Conservation (phyloP, 2,329 filamentous ascomycete genomes). For the Claviceps monticola region DNA sequence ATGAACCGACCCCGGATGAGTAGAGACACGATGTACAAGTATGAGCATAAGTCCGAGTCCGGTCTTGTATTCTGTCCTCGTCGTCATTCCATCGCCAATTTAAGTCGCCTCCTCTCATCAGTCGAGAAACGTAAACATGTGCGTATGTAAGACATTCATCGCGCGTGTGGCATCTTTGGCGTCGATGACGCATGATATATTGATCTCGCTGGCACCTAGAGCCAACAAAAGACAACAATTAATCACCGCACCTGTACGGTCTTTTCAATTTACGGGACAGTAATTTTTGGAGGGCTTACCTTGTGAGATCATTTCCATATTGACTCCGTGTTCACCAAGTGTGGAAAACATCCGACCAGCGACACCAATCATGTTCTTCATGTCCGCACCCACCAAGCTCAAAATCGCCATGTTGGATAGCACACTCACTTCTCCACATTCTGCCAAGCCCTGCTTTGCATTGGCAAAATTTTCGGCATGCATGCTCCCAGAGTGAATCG, state of each 20-base stretch:
- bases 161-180: slow-evolving; percentile 81
- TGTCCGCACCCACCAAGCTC: slow-evolving; percentile 83
- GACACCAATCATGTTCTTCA: slow-evolving; percentile 96
- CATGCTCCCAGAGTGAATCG: slow-evolving; percentile 68
- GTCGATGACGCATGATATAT: slow-evolving; percentile 95
- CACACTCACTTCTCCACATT: slow-evolving; percentile 82
- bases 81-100: neutral
- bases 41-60: neutral
- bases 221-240: neutral
- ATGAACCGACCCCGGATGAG: neutral
- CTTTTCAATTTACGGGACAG: no score
- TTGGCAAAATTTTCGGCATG: slow-evolving; percentile 48
- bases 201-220: slow-evolving; percentile 90
- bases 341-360: slow-evolving; percentile 91
- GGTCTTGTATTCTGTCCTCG: neutral
- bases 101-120: slow-evolving; percentile 18
- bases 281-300: slow-evolving; percentile 37
- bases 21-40: neutral
- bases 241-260: neutral
- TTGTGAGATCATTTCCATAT: slow-evolving; percentile 99
- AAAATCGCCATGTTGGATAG: slow-evolving; percentile 89
- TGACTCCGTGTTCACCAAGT: slow-evolving; percentile 82
- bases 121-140: slow-evolving; percentile 91
- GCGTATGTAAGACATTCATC: slow-evolving; percentile 92
- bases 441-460: slow-evolving; percentile 57